Evolutionary conservation across 2,329 filamentous ascomycete genomes (phyloP).

Genomic region (Magnaporthiopsis poae): DNA sequence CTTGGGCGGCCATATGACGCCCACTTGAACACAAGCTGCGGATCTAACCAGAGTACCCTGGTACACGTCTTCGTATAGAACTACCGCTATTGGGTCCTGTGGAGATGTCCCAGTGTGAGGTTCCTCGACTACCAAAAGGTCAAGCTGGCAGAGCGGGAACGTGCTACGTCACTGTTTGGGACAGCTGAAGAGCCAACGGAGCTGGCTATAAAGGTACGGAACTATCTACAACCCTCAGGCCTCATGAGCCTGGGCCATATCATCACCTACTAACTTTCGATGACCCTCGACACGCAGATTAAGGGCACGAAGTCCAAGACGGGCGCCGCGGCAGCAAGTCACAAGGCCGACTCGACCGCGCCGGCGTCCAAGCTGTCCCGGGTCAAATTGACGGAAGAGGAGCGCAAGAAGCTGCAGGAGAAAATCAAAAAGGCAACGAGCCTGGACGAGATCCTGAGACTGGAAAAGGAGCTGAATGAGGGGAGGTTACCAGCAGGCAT

Average conservation of each 20-base stretch:
- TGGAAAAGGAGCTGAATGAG: slow-evolving; percentile 89
- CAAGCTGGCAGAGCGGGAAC: slow-evolving; percentile 69
- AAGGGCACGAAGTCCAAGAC: slow-evolving; percentile 73
- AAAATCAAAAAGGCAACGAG: slow-evolving; percentile 83
- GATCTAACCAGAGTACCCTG: not conserved
- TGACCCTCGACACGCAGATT: slow-evolving; percentile 41
- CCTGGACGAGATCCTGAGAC: slow-evolving; percentile 74
- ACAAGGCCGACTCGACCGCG: slow-evolving; percentile 20
- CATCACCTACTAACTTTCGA: not conserved
- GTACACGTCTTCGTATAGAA: slow-evolving; percentile 41
- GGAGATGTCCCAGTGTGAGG: slow-evolving; percentile 71
- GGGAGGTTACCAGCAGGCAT: slow-evolving; percentile 69
- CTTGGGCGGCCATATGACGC: not conserved
- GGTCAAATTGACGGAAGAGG: slow-evolving; percentile 77
- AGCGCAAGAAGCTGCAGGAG: slow-evolving; percentile 75
- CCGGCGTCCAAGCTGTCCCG: slow-evolving; percentile 56
- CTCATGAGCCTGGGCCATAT: not conserved
- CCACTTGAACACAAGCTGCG: not conserved
- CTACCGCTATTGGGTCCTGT: slow-evolving; percentile 87
- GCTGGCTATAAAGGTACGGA: slow-evolving; percentile 57
- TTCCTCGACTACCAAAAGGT: slow-evolving; percentile 92
- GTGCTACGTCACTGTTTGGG: slow-evolving; percentile 75
- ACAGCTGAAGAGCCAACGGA: slow-evolving; percentile 67
- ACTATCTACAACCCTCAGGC: not conserved
- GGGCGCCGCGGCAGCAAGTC: slow-evolving; percentile 48